Base-by-base conservation (phyloP, 2,329 filamentous ascomycete species). In the Verticillium alfalfae region DNA sequence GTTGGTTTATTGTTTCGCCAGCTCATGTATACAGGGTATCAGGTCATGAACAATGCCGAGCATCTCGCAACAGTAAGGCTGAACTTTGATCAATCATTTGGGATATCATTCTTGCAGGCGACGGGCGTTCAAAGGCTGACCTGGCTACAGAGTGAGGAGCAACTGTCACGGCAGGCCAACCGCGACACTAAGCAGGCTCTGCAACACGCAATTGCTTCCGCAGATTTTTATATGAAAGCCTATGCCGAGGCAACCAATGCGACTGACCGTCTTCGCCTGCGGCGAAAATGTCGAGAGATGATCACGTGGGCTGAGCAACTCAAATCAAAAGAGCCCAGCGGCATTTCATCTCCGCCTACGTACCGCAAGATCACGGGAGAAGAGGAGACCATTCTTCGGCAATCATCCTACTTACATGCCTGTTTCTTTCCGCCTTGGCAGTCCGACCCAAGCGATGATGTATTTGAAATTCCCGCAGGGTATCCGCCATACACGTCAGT, bases 391-490 rank as follows among this genome's bases (percentile, higher is more conserved):
- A 87, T 97, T 58, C 75, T 98, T 9, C 79, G 91, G 1, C 87
- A 88, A 70, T 87, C 89, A 3, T 95, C 93, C 5, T 89, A 87
- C 61, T 81, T 99, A 22, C 92, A 97, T 71, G 92, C 90, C 0
- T 90, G 88, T 69, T 82, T 89, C 22, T 98, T 97, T 67, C 92
- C 90, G 12, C 92, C 91, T 0, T 99, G 95, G 95, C 84, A 84
- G n/a, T 75, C 75, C 2, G 79, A 86, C 34, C 89, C 91, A 1
- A 71, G 74, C 3, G 72, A 83, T 0, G 73, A 81, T 5, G 85
- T 90, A 36, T 97, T 97, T 67, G 73, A 80, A 37, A 73, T 81
- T 34, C 67, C 71, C 6, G 72, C 80, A 3, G 80, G 79, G n/a
- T 77, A 79, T 45, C 73, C 75, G 7, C 72, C 77, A n/a, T 97